Evolutionary conservation across 2,329 filamentous ascomycete species (phyloP), one percentile per base, ranked within the genome.

Genomic region (Xylaria hypoxylon): DNA sequence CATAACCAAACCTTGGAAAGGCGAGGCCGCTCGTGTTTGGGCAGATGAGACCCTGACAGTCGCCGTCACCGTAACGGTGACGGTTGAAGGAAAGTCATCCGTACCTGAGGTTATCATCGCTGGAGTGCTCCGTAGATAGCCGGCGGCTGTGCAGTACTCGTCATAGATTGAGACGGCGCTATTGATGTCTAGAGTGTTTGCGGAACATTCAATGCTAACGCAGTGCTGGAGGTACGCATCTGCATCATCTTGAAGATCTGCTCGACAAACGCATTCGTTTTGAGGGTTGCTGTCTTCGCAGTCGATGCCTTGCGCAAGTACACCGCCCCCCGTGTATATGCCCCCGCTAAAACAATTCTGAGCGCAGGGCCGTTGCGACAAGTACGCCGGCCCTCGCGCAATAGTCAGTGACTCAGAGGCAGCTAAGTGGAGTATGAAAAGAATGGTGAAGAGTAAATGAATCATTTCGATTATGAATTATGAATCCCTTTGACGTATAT

Each of bases 91-190:
- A 52, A 26, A 62, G 45, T 57, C 58, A 35, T n/a, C 63, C 58
- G 63, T 65, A 65, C 63, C 63, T 65, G 58, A 47, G 33, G 58
- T 62, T 52, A 42, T 13, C 26, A 28, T 65, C 45, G 52, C 15
- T 38, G 58, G 45, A n/a, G 52, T 38, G 5, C 10, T 24, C 52
- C 52, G 63, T 17, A 52, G 3, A 53, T 22, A 65, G 35, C 63
- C 63, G 10, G 63, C 63, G 45, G 26, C n/a, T 1, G 58, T 62
- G 38, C 63, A 65, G 33, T 65, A 65, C 35, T 2, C 47, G 22
- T 65, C 63, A 35, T 65, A 65, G 51, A 65, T 65, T 1, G 63
- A 65, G 15, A 56, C 28, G 17, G 63, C 63, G 59, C 63, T 62
- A 3, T 58, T 53, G 51, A 31, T 65, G 24, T 65, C 63, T 7